phyloP scores from a whole-genome alignment of 148 eudicot genomes.

The Linanthus parryae region DNA sequence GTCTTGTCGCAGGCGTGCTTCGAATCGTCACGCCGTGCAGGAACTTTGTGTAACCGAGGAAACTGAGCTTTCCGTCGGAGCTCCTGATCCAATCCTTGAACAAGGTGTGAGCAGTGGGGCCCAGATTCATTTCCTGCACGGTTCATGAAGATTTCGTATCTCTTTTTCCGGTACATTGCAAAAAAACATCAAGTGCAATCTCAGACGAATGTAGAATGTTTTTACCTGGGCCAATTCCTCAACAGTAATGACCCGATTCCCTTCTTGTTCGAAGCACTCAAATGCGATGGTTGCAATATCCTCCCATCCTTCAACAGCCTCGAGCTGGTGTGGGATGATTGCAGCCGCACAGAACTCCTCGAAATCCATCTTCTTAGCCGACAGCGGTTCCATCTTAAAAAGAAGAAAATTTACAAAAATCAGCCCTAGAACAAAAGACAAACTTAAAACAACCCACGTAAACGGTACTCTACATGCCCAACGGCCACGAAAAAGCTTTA shows the following conservation, averaged over 20 bases:
- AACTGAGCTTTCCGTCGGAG: constrained; percentile 74
- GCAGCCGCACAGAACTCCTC: constrained; percentile 90
- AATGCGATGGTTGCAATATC: constrained; percentile 59
- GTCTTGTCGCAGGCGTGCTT: constrained; percentile 53
- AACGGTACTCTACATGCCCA: too few relatives aligned
- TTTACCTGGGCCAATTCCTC: constrained; percentile 76
- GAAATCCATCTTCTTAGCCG: constrained; percentile 58
- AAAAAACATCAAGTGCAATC: too few relatives aligned
- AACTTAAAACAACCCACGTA: too few relatives aligned
- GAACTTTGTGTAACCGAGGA: constrained; percentile 87
- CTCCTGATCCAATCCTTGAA: constrained; percentile 88
- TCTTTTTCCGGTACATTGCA: too few relatives aligned
- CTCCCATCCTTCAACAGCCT: constrained; percentile 93
- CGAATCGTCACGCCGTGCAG: constrained; percentile 89
- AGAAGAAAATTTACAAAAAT: neutral
- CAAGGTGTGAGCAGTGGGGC: constrained; percentile 49
- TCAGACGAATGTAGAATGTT: too few relatives aligned
- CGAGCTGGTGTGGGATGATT: constrained; percentile 77
- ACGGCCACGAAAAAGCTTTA: too few relatives aligned
- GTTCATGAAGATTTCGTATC: too few relatives aligned
- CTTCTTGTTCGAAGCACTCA: constrained; percentile 66
- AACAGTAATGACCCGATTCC: constrained; percentile 55
- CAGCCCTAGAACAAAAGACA: neutral
- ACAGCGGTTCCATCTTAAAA: constrained; percentile 71
- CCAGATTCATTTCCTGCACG: constrained; percentile 74